Evolutionary conservation across 306 rosid genomes (phyloP).

Genomic region (Casuarina cunninghamiana): DNA sequence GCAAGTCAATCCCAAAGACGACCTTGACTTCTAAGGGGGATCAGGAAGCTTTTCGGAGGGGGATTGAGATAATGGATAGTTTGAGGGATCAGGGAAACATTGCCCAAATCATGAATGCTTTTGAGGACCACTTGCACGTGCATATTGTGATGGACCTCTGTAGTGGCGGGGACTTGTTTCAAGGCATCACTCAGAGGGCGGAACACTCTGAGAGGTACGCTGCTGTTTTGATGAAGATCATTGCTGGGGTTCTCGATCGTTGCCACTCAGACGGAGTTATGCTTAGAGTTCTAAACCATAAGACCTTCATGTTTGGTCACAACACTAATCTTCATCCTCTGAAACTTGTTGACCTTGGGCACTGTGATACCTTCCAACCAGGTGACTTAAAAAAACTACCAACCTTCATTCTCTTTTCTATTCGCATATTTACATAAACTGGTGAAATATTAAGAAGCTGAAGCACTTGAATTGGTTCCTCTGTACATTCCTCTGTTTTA

Average conservation of each 20-base stretch:
- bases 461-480: not conserved
- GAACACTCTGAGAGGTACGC: conserved; percentile 89
- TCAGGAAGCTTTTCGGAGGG: conserved; percentile 83
- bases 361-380: conserved; percentile 91
- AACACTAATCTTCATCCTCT: conserved; percentile 87
- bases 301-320: conserved; percentile 79
- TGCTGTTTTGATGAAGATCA: conserved; percentile 79
- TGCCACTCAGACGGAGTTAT: conserved; percentile 94
- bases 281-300: conserved; percentile 93
- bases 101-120: conserved; percentile 88
- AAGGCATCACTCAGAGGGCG: conserved; percentile 80
- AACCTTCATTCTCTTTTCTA: not conserved
- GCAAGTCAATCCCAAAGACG: conserved; percentile 89
- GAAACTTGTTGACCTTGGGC: conserved; percentile 93
- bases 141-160: conserved; percentile 98
- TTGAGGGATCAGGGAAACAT: conserved; percentile 86
- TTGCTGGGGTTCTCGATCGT: conserved; percentile 89
- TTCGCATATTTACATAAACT: not conserved
- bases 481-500: not conserved
- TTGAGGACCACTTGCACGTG: conserved; percentile 80
- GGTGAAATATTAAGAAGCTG: not conserved
- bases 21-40: conserved; percentile 87
- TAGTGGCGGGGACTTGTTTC: conserved; percentile 85
- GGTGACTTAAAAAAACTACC: conserved; percentile 40
- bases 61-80: conserved; percentile 95